A percentile compares a stretch with the other conserved stretches of the same genome.
phyloP scores from a whole-genome alignment of 2,329 filamentous ascomycete genomes.

The Fusarium camptoceras region DNA sequence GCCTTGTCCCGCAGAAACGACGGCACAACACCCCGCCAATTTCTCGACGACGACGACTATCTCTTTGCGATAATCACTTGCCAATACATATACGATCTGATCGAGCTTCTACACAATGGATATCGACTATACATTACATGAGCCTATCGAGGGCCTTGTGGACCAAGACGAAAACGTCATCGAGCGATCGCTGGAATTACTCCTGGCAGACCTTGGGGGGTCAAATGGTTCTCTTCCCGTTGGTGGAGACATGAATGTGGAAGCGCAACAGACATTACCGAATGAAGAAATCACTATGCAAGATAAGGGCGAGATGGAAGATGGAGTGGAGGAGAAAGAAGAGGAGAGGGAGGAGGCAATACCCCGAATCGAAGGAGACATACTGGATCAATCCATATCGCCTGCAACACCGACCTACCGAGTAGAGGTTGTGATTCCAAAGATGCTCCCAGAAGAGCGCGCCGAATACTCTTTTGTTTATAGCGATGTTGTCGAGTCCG shows the following conservation, averaged over 20 bases:
- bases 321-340: not conserved
- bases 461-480: constrained; percentile 48
- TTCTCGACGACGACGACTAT: constrained; percentile 8
- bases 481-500: constrained; percentile 54
- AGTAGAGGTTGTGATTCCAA: constrained; percentile 51
- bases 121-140: constrained; percentile 14
- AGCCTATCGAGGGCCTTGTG: constrained; percentile 8
- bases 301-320: not conserved
- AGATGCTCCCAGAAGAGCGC: constrained; percentile 43
- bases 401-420: not conserved
- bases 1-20: not conserved
- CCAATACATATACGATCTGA: constrained; percentile 8
- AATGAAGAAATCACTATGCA: not conserved
- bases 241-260: not conserved
- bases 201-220: constrained; percentile 12
- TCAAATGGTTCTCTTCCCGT: constrained; percentile 1
- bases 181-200: constrained; percentile 16
- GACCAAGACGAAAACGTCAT: constrained; percentile 10
- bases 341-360: not conserved
- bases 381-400: not conserved
- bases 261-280: not conserved
- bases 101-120: constrained; percentile 31
- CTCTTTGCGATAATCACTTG: not conserved
- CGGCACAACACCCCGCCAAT: constrained; percentile 2
- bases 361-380: not conserved